phyloP scores from a whole-genome alignment of 1,139 yeast genomes.

The Kodamaea sp. region DNA sequence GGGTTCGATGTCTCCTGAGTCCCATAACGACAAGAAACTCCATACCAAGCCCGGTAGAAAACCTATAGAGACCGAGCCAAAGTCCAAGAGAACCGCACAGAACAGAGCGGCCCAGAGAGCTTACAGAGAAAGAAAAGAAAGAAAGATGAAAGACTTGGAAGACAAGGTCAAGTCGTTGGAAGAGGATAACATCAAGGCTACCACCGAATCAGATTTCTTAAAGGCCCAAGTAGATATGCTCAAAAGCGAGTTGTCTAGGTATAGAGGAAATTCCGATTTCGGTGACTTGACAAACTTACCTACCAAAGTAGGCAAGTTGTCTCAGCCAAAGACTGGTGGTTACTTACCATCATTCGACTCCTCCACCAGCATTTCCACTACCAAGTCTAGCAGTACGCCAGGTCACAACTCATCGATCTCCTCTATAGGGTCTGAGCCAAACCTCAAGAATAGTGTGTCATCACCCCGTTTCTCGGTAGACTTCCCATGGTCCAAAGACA shows the following conservation, averaged over 20 bases:
- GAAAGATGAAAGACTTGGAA: constrained; percentile 82
- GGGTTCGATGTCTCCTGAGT: constrained; percentile 17
- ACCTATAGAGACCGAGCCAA: constrained; percentile 77
- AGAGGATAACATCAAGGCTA: constrained; percentile 61
- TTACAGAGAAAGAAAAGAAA: constrained; percentile 90
- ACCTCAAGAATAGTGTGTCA: neutral
- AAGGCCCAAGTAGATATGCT: constrained; percentile 75
- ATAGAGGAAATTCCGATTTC: constrained; percentile 49
- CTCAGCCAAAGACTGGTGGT: constrained; percentile 25
- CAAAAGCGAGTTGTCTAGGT: constrained; percentile 68
- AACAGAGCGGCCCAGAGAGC: constrained; percentile 98
- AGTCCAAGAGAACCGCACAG: constrained; percentile 89
- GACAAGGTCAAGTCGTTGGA: constrained; percentile 73
- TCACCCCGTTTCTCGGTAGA: constrained; percentile 22
- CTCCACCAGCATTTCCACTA: constrained; percentile 18
- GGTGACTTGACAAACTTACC: constrained; percentile 39
- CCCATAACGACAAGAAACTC: constrained; percentile 39
- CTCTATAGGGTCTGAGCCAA: constrained; percentile 4
- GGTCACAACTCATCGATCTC: constrained; percentile 4
- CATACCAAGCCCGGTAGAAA: constrained; percentile 60
- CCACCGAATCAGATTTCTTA: constrained; percentile 71
- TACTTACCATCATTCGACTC: constrained; percentile 19
- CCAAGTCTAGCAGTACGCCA: constrained; percentile 9
- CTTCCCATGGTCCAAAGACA: constrained; percentile 39
- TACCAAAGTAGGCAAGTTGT: constrained; percentile 34